Evolutionary conservation across 164 flowering plant genomes (phyloP), one percentile per base, ranked within the genome.

Genomic region (Magnolia kwangsiensis): DNA sequence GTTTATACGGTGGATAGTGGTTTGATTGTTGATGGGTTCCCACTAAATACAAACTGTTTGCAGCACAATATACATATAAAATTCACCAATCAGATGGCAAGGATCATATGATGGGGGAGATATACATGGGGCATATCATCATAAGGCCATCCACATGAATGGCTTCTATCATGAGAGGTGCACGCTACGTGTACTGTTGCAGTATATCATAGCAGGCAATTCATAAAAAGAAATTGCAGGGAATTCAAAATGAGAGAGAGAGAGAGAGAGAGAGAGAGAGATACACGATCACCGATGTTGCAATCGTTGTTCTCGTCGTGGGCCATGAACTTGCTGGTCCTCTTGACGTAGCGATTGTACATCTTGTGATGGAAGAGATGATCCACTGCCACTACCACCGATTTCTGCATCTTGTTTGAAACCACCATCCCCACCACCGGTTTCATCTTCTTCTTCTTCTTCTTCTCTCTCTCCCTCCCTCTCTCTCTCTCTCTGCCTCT

Each of bases 301-400:
- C 98, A 96, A 10, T 76, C 80, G 29, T 90, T 76, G 27, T 78
- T 73, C 83, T 94, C 95, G 72, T 96, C 97, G 45, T 92, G 98
- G 20, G 98, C 99, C 99, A 92, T 94, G 88, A 96, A 94, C 73
- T 91, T 94, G 87, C 93, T 90, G 82, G 97, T 96, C 49, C 97
- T 90, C 78, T 91, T 94, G 78, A 91, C 86, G 69, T 94, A 94
- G 16, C 99, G 91, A 68, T 92, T 92, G 85, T 85, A 94, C 72
- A 92, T 67, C 83, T 90, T 90, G 87, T 94, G 85, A 79, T 89
- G 94, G 84, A 89, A 96, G 61, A 94, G 88, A 49, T 89, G 85
- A 73, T 94, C 96, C 66, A 96, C 97, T 6, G 98, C 98, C 83
- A 94, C 96, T 65, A 96, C 98, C 27, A 94, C 99, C 16, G 99